phyloP scores from a whole-genome alignment of 495 filamentous ascomycete species.

The Symbiotaphrina buchneri region DNA sequence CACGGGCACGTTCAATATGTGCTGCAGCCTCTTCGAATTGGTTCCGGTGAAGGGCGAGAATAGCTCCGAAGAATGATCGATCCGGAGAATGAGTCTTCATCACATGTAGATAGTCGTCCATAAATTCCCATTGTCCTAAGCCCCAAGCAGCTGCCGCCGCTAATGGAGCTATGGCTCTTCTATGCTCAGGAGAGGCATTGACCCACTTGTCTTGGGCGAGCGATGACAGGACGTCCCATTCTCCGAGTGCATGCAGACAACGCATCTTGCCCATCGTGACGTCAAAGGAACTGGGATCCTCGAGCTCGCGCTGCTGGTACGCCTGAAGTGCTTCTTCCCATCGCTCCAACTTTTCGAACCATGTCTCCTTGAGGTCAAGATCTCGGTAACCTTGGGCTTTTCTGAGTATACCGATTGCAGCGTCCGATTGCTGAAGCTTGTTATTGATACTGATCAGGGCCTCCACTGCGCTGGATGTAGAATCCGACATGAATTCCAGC shows the following conservation, averaged over 20 bases:
- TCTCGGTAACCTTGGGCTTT: constrained; percentile 90
- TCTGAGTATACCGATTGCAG: constrained; percentile 86
- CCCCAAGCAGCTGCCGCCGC: constrained; percentile 97
- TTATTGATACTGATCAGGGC: constrained; percentile 98
- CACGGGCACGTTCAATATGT: constrained; percentile 78
- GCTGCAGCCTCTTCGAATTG: constrained; percentile 69
- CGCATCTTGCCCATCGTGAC: constrained; percentile 99
- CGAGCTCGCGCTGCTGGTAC: constrained; percentile 57
- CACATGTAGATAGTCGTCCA: constrained; percentile 86
- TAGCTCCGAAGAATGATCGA: constrained; percentile 90
- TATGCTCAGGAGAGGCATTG: constrained; percentile 61
- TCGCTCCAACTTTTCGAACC: constrained; percentile 94
- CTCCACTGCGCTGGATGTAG: constrained; percentile 86
- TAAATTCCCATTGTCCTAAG: constrained; percentile 83
- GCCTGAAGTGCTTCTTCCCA: constrained; percentile 96
- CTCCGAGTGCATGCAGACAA: constrained; percentile 86
- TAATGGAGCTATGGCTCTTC: constrained; percentile 70
- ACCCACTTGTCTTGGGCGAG: constrained; percentile 87
- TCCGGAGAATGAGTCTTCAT: constrained; percentile 90
- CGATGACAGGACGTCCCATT: constrained; percentile 80
- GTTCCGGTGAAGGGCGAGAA: constrained; percentile 80
- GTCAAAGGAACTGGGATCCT: constrained; percentile 49
- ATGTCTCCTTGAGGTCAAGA: constrained; percentile 85
- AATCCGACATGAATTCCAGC: constrained; percentile 91
- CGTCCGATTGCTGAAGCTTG: constrained; percentile 90